Conservation (phyloP, 2,329 filamentous ascomycete species). For the Clonostachys sp. region DNA sequence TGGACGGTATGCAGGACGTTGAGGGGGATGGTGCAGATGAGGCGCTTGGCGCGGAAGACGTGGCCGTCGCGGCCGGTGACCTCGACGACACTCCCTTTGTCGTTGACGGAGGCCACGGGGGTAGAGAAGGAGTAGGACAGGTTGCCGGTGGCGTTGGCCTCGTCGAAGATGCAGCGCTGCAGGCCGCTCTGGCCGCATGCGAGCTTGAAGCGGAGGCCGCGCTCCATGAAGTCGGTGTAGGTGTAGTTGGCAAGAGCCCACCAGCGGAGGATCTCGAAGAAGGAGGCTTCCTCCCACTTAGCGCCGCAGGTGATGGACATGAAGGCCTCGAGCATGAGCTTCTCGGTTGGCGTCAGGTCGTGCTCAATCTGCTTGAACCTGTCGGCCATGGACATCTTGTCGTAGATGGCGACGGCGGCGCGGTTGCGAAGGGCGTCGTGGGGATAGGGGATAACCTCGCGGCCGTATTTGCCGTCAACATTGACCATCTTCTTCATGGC, state of each 20-base stretch:
- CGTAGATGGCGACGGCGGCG: constrained; percentile 9
- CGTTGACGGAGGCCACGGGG: constrained; percentile 7
- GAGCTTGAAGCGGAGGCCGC: constrained; percentile 15
- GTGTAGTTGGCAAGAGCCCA: constrained; percentile 11
- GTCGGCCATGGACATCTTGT: constrained; percentile 16
- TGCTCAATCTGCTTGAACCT: constrained; percentile 19
- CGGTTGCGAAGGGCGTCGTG: constrained; percentile 7
- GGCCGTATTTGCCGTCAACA: constrained; percentile 15
- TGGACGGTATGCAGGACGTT: constrained; percentile 2
- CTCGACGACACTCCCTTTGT: neutral
- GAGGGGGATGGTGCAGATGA: constrained; percentile 15
- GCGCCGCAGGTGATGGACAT: constrained; percentile 14
- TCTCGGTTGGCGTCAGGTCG: constrained; percentile 17
- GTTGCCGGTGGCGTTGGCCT: constrained; percentile 9
- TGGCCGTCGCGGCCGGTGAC: constrained; percentile 1
- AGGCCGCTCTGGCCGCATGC: constrained; percentile 18
- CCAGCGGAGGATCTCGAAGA: constrained; percentile 12
- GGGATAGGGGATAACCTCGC: constrained; percentile 15
- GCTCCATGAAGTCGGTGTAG: constrained; percentile 12
- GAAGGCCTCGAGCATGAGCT: constrained; percentile 5
- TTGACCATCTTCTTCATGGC: constrained; percentile 17
- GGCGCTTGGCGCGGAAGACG: constrained; percentile 8
- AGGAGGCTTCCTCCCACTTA: constrained; percentile 13
- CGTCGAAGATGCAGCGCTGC: constrained; percentile 16
- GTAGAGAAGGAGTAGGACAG: constrained; percentile 17